Conservation (phyloP, 257 asterid species). For the Plantago elongata region DNA sequence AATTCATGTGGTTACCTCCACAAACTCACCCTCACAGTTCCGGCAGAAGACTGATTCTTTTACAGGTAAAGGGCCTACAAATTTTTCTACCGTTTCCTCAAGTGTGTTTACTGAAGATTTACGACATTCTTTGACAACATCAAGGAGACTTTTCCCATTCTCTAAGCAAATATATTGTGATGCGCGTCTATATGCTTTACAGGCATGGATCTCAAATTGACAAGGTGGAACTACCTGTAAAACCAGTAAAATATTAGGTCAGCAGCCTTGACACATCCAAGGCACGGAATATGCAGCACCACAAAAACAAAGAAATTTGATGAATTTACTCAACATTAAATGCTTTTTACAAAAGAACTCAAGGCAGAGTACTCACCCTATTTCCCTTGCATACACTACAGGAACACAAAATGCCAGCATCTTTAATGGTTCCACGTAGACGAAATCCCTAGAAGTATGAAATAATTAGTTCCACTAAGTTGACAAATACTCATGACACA, state of each 20-base stretch:
- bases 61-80: conserved; percentile 78
- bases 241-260: conserved; percentile 13
- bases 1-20: conserved; percentile 13
- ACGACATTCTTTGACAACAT: conserved; percentile 89
- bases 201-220: conserved; percentile 94
- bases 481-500: neutral
- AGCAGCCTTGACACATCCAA: conserved; percentile 13
- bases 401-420: conserved; percentile 79
- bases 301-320: conserved; percentile 8
- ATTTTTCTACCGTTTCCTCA: conserved; percentile 71
- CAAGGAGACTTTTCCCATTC: conserved; percentile 92
- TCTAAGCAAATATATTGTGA: conserved; percentile 89
- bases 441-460: conserved; percentile 42
- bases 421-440: conserved; percentile 83
- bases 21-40: conserved; percentile 69
- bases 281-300: conserved; percentile 6
- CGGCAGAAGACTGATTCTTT: conserved; percentile 66
- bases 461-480: conserved; percentile 18
- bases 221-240: conserved; percentile 83
- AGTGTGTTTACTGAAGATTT: conserved; percentile 61
- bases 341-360: neutral
- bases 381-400: conserved; percentile 77
- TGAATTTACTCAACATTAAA: conserved; percentile 13
- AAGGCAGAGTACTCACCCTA: conserved; percentile 42
- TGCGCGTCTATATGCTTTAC: conserved; percentile 91